Base-by-base conservation (phyloP, 208 protist genomes). In the Leishmania amazonensis region DNA sequence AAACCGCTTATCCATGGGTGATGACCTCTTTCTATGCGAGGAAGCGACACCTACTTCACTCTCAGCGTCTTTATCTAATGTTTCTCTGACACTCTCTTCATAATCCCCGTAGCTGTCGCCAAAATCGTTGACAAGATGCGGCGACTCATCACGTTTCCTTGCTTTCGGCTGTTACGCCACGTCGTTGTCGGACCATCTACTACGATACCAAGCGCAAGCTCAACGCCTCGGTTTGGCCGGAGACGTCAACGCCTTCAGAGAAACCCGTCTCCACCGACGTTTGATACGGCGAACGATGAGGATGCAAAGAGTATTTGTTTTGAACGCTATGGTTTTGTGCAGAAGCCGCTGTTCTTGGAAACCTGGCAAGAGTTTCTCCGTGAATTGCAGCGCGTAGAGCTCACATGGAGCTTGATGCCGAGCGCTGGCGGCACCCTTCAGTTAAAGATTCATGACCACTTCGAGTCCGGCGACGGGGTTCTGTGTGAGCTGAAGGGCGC, bases 241-340 rank as follows among this genome's bases (percentile, higher is more conserved):
- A 75, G 83, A 13, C 58, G 72, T 13, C 47, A 71, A 35, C 53
- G 53, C 24, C 72, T 77, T n/a, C 67, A 67, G 35, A 35, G 53
- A 57, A 75, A 35, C 3, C 19, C 8, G 28, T 64, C 67, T 21
- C 81, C 38, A 17, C 62, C 9, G 28, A 49, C 57, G 3, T 85
- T 78, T 75, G 77, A 71, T 47, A 51, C n/a, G 51, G 72, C 71
- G 49, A 81, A 82, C 62, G 92, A 95, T 31, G 87, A 87, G 21
- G 87, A 92, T 6, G 88, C 92, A 3, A 93, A 92, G 67, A 85
- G 74, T 31, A 74, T 83, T 6, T 96, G 93, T 49, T 91, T 89
- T 79, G 90, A 94, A 57, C 84, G 86, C 3, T 95, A 96, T 81
- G 93, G 88, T 5, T 96, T 95, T 88, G 65, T 95, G 35, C 86